These are phyloP conservation scores for Metschnikowia cerradonensis DNA, from an alignment of 805 yeast genomes.

Conservation along the genomic window DNA sequence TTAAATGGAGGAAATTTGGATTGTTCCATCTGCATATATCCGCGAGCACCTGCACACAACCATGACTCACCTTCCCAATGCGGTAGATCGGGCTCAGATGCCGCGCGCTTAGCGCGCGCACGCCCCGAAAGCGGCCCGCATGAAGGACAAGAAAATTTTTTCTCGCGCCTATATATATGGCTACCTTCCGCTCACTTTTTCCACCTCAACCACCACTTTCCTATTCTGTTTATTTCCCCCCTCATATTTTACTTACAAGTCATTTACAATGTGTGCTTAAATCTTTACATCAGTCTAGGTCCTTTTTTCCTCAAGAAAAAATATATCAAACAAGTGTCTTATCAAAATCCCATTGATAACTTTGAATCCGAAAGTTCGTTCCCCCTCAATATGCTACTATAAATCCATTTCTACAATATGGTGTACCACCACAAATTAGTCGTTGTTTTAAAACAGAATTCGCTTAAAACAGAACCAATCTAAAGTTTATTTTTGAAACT, in stretches of 20 bases:
- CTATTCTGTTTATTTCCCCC: slow-evolving; percentile 10
- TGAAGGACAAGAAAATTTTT: slow-evolving; percentile 13
- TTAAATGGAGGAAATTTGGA: too few relatives aligned
- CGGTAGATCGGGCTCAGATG: not conserved
- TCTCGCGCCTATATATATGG: slow-evolving; percentile 10
- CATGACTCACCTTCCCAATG: not conserved
- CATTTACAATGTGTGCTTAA: slow-evolving; percentile 35
- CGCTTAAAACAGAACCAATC: slow-evolving; percentile 18
- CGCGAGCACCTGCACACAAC: not conserved
- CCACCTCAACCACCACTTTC: slow-evolving; percentile 5
- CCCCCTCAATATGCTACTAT: slow-evolving; percentile 30
- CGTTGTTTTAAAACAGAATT: slow-evolving; percentile 13
- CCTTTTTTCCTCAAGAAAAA: slow-evolving; percentile 17
- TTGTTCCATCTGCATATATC: too few relatives aligned
- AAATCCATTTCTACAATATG: slow-evolving; percentile 31
- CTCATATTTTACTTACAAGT: slow-evolving; percentile 8
- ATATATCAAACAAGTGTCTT: slow-evolving; percentile 15
- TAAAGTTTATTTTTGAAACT: too few relatives aligned
- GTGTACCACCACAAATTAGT: slow-evolving; percentile 28
- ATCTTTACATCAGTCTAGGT: slow-evolving; percentile 15
- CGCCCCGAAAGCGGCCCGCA: slow-evolving; percentile 3
- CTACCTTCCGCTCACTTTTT: slow-evolving; percentile 3
- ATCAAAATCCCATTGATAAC: slow-evolving; percentile 22
- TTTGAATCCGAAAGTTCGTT: slow-evolving; percentile 16
- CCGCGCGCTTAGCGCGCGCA: not conserved